phyloP scores from a whole-genome alignment of 345 rosid genomes.

The Syzygium aromaticum region DNA sequence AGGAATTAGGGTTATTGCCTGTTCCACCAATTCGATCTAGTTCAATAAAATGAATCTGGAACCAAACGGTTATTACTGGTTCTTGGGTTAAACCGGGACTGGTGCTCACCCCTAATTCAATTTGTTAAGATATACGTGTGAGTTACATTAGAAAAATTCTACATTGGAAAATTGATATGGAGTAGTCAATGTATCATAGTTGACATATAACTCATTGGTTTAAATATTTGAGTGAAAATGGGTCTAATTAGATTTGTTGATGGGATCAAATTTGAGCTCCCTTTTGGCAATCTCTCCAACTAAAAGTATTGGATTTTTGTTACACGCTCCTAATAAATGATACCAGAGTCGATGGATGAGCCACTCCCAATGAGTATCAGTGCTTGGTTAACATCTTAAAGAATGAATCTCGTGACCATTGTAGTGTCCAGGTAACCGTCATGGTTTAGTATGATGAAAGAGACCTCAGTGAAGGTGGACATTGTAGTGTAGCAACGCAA shows the following conservation, averaged over 20 bases:
- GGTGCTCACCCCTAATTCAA: neutral
- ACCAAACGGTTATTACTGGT: no score
- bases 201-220: fast-evolving
- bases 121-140: neutral
- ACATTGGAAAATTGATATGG: neutral
- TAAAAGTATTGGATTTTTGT: neutral
- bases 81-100: no score
- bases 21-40: no score
- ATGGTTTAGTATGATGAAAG: neutral
- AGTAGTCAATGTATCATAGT: neutral
- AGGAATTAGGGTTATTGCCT: no score
- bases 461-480: neutral
- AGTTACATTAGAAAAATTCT: neutral
- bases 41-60: no score
- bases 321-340: neutral
- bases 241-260: neutral
- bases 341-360: neutral
- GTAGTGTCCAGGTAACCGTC: neutral
- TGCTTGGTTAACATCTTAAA: neutral
- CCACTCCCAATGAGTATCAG: neutral
- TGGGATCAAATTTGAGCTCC: neutral
- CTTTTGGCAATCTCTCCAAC: neutral
- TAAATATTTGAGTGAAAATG: neutral
- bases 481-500: neutral
- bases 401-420: neutral